Evolutionary conservation across 805 yeast genomes (phyloP), one percentile per base, ranked within the genome.

Genomic region (Candida alai): DNA sequence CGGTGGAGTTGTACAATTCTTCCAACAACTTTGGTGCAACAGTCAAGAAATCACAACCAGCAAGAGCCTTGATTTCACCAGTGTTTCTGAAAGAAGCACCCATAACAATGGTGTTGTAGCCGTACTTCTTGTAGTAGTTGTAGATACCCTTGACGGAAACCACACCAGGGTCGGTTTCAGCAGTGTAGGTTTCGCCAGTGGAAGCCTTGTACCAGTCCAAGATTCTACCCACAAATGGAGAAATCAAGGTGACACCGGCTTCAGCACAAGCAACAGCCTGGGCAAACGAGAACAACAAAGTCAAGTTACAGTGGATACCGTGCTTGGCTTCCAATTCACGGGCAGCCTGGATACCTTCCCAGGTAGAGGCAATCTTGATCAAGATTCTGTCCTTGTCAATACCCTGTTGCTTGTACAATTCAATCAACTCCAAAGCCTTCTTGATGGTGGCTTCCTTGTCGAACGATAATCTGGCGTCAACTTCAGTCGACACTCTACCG

Each of bases 181-280:
- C 73, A 35, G 77, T 69, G 78, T 86, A 90, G 38, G 78, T 73
- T 76, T 89, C 76, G 56, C 97, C 97, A 47, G 96, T 86, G 57
- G 75, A 62, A 51, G 90, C 93, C 77, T 90, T 90, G 84, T 77
- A 87, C 95, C 96, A 93, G 70, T 93, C 99, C 65, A 90, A 76
- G 65, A 93, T 93, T 76, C 99, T 87, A 56, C 98, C 99, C 46
- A 93, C 98, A 60, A 93, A 93, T 51, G 99, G 99, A 28, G 99
- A 93, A 57, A 93, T 90, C 65, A 93, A 77, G 40, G 97, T 90
- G 52, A 87, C 90, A 44, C 80, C 67, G 51, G 97, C 98, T 74
- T 93, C 99, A 49, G 99, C 99, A 72, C 90, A 84, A 39, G 99
- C 97, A 58, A 93, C 96, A 48, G 99, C 99, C 73, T 93, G 99